Evolutionary conservation across 495 filamentous ascomycete genomes (phyloP).

Genomic region (Penicillium lagena): DNA sequence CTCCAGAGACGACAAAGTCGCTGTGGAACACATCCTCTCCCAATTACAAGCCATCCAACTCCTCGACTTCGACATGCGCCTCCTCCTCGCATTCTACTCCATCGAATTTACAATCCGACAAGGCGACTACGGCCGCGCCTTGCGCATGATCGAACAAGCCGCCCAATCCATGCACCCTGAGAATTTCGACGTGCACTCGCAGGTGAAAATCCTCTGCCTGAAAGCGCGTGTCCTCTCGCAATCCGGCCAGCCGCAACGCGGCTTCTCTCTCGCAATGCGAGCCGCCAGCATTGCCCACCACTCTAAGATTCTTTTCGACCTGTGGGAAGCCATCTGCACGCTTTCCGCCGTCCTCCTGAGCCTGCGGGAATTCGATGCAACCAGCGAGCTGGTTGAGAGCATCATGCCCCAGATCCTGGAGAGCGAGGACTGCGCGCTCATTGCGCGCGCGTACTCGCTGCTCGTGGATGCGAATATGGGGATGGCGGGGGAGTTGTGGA

Average conservation of each 20-base stretch:
- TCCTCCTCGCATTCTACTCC: conserved; percentile 61
- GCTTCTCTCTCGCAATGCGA: conserved; percentile 74
- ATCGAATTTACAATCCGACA: conserved; percentile 66
- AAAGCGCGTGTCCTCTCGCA: conserved; percentile 71
- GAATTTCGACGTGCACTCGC: conserved; percentile 66
- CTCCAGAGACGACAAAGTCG: conserved; percentile 55
- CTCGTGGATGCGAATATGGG: conserved; percentile 83
- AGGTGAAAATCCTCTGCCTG: conserved; percentile 65
- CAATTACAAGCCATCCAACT: conserved; percentile 51
- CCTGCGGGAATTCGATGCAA: conserved; percentile 69
- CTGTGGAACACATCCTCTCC: conserved; percentile 58
- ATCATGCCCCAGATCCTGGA: conserved; percentile 82
- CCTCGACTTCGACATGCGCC: conserved; percentile 62
- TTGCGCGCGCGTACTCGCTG: conserved; percentile 63
- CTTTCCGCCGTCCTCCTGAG: conserved; percentile 63
- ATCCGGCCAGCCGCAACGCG: conserved; percentile 68
- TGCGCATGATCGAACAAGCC: conserved; percentile 61
- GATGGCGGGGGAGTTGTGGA: conserved; percentile 52
- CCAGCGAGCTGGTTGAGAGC: conserved; percentile 58
- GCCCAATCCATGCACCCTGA: conserved; percentile 59
- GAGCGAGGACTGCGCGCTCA: conserved; percentile 57
- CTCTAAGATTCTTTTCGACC: conserved; percentile 59
- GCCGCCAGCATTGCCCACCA: conserved; percentile 73
- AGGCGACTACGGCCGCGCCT: conserved; percentile 55
- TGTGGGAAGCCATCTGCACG: conserved; percentile 72